These are phyloP conservation scores for Starmerella scarabaei DNA, from an alignment of 805 yeast species.

Conservation along the genomic window DNA sequence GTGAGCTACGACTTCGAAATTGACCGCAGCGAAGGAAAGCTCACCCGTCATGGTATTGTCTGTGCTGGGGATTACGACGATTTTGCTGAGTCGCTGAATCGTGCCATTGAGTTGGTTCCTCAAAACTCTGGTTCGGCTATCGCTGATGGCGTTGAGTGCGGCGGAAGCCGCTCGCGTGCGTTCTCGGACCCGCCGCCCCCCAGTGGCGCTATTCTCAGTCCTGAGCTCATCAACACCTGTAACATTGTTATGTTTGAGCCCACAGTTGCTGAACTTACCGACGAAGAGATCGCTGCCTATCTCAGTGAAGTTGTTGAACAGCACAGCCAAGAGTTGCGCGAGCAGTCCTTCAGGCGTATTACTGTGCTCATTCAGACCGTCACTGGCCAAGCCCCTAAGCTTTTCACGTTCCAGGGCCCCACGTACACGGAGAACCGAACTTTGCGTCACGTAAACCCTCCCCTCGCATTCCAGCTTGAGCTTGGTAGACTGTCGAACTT, in stretches of 20 bases:
- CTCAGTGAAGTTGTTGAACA: slow-evolving; percentile 55
- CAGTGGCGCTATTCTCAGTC: slow-evolving; percentile 14
- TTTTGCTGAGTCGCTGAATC: slow-evolving; percentile 64
- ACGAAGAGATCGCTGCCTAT: slow-evolving; percentile 51
- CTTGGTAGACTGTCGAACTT: slow-evolving; percentile 88
- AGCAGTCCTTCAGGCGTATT: slow-evolving; percentile 75
- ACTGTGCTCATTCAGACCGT: slow-evolving; percentile 78
- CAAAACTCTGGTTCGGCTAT: slow-evolving; percentile 29
- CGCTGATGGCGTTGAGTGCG: background rate
- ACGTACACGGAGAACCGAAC: slow-evolving; percentile 75
- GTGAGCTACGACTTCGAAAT: slow-evolving; percentile 55
- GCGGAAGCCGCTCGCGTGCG: slow-evolving; percentile 30
- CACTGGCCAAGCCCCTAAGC: slow-evolving; percentile 83
- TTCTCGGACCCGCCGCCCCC: slow-evolving; percentile 23
- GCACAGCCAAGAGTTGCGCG: slow-evolving; percentile 52
- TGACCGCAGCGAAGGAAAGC: slow-evolving; percentile 29
- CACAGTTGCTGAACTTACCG: slow-evolving; percentile 40
- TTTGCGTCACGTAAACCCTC: slow-evolving; percentile 96
- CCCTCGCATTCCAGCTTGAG: slow-evolving; percentile 93
- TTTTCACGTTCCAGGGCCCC: slow-evolving; percentile 90
- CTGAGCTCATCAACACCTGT: slow-evolving; percentile 56
- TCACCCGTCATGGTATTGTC: slow-evolving; percentile 32
- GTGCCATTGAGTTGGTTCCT: slow-evolving; percentile 63
- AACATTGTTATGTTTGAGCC: slow-evolving; percentile 49
- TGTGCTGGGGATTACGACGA: slow-evolving; percentile 58